phyloP scores from a whole-genome alignment of 306 rosid species.

The Corylus americana region DNA sequence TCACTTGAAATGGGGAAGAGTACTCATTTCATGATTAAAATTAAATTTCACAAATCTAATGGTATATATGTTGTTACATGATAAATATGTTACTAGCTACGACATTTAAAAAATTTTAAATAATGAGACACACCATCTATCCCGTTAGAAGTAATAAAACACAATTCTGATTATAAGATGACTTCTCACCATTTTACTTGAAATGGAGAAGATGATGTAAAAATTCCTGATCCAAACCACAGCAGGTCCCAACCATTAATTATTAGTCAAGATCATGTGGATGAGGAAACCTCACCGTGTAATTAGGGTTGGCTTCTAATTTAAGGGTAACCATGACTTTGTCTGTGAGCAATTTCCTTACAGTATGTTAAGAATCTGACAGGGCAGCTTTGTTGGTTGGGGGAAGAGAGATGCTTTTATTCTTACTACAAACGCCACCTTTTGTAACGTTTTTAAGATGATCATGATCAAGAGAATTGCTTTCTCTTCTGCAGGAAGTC shows the following conservation, averaged over 20 bases:
- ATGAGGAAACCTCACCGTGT: slow-evolving; percentile 28
- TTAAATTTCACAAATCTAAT: too few species aligned
- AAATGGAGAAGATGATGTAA: too few species aligned
- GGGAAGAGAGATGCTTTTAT: neutral
- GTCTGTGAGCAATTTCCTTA: neutral
- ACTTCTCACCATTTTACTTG: too few species aligned
- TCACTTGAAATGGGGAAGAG: too few species aligned
- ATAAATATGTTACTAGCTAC: too few species aligned
- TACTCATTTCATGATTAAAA: too few species aligned
- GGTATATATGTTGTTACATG: too few species aligned
- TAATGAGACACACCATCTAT: too few species aligned
- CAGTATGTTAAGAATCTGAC: neutral
- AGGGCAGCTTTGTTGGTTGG: neutral
- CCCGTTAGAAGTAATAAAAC: too few species aligned
- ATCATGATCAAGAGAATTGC: neutral
- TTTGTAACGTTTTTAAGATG: neutral
- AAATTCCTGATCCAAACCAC: neutral
- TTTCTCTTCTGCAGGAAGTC: too few species aligned
- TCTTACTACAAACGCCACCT: neutral
- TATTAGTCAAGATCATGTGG: slow-evolving; percentile 26
- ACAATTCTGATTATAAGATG: too few species aligned
- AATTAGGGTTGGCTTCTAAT: neutral
- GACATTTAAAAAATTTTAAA: too few species aligned
- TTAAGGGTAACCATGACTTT: neutral
- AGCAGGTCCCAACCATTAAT: slow-evolving; percentile 22